Evolutionary conservation across 2,329 filamentous ascomycete species (phyloP).

Genomic region (Emergomyces pasteurianus): DNA sequence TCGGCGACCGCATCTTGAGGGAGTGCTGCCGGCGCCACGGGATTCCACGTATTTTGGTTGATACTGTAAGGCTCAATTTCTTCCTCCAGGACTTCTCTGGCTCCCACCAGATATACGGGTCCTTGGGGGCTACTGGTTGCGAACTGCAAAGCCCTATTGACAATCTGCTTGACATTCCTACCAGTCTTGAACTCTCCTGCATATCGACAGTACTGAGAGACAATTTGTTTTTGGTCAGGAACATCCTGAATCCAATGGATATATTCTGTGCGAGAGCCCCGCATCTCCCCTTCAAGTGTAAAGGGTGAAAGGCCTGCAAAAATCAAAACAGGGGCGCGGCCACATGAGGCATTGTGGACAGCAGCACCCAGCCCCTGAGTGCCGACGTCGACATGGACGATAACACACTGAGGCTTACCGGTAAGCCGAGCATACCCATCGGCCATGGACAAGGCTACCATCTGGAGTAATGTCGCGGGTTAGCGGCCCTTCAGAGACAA

Average conservation of each 20-base stretch:
- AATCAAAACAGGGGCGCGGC: constrained; percentile 61
- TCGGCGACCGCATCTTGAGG: constrained; percentile 35
- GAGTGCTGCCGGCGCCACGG: constrained; percentile 55
- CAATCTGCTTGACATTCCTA: constrained; percentile 77
- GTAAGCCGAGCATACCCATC: constrained; percentile 67
- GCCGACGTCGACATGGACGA: constrained; percentile 71
- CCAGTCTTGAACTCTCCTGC: constrained; percentile 72
- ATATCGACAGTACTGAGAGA: constrained; percentile 78
- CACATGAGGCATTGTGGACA: constrained; percentile 66
- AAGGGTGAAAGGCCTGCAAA: constrained; percentile 69
- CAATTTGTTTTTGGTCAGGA: constrained; percentile 67
- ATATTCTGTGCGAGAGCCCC: constrained; percentile 67
- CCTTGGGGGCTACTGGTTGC: constrained; percentile 65
- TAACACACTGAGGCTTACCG: constrained; percentile 61
- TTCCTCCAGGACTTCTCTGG: constrained; percentile 74
- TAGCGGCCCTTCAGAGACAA: constrained; percentile 1
- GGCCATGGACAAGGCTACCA: constrained; percentile 76
- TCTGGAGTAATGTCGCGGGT: constrained; percentile 36
- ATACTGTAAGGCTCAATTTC: constrained; percentile 64
- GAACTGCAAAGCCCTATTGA: constrained; percentile 74
- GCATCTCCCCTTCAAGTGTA: constrained; percentile 65
- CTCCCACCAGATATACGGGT: constrained; percentile 66
- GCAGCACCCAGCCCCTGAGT: constrained; percentile 68
- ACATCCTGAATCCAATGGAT: constrained; percentile 83
- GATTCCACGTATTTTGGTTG: constrained; percentile 57